These are phyloP conservation scores for Pleurotus platypus DNA, from an alignment of 768 basidiomycete genomes.

Conservation along the genomic window DNA sequence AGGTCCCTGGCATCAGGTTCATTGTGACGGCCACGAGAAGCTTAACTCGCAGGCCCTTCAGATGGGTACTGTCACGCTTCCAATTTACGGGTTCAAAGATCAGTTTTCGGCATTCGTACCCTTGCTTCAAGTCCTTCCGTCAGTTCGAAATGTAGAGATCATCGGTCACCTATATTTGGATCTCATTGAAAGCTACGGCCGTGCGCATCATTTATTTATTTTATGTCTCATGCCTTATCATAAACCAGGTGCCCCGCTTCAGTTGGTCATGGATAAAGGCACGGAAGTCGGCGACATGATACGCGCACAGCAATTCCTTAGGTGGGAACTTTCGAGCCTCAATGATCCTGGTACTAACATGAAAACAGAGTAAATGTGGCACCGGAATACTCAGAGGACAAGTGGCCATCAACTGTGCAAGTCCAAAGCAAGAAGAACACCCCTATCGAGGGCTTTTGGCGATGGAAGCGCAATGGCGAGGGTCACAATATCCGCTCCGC, in stretches of 20 bases:
- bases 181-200: conserved; percentile 9
- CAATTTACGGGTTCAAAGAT: conserved; percentile 19
- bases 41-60: conserved; percentile 17
- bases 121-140: conserved; percentile 14
- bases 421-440: too few species aligned
- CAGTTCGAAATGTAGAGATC: conserved; percentile 13
- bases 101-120: conserved; percentile 15
- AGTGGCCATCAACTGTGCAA: too few species aligned
- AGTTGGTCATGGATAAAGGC: conserved; percentile 14
- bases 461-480: too few species aligned
- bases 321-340: too few species aligned
- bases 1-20: conserved; percentile 16
- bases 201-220: too few species aligned
- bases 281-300: not conserved
- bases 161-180: conserved; percentile 20
- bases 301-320: too few species aligned
- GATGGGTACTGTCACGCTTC: conserved; percentile 17
- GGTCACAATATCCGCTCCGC: too few species aligned
- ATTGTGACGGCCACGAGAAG: conserved; percentile 25
- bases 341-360: too few species aligned
- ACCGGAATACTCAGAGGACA: too few species aligned
- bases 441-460: too few species aligned
- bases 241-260: conserved; percentile 14
- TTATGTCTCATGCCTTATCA: not conserved
- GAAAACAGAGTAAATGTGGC: too few species aligned